A percentile compares a stretch with the other conserved stretches of the same genome.
Evolutionary conservation across 2,329 filamentous ascomycete species (phyloP).

Genomic region (Endocalyx cinctus): DNA sequence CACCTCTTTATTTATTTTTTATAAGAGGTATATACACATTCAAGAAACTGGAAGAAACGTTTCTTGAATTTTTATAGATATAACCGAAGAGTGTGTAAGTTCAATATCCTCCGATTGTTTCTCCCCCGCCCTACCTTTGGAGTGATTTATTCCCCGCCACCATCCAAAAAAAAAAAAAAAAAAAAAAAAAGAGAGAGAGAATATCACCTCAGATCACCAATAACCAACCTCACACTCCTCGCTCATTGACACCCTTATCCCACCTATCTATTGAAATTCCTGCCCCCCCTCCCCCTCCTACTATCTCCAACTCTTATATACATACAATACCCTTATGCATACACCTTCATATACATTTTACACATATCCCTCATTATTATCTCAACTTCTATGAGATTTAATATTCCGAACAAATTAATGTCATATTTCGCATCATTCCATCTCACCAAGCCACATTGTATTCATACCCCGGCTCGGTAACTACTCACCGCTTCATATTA

Average conservation of each 20-base stretch:
- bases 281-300: slow-evolving; percentile 17
- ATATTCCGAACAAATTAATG: too few relatives aligned
- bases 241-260: slow-evolving; percentile 16
- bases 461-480: neutral
- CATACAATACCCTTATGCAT: slow-evolving; percentile 15
- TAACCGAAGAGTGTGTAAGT: slow-evolving; percentile 14
- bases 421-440: too few relatives aligned
- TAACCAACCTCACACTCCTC: slow-evolving; percentile 22
- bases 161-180: neutral
- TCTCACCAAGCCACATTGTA: neutral
- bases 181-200: slow-evolving; percentile 14
- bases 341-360: slow-evolving; percentile 13
- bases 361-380: slow-evolving; percentile 19
- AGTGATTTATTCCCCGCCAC: too few relatives aligned
- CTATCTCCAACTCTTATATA: slow-evolving; percentile 18
- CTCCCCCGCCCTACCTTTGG: too few relatives aligned
- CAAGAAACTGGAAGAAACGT: slow-evolving; percentile 1
- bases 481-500: slow-evolving; percentile 11
- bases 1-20: too few relatives aligned
- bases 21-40: slow-evolving; percentile 7
- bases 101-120: too few relatives aligned
- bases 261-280: slow-evolving; percentile 13
- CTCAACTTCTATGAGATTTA: slow-evolving; percentile 13
- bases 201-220: slow-evolving; percentile 15
- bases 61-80: too few relatives aligned